Conservation (phyloP, 805 yeast species). For the Wickerhamiella spandovensis region DNA sequence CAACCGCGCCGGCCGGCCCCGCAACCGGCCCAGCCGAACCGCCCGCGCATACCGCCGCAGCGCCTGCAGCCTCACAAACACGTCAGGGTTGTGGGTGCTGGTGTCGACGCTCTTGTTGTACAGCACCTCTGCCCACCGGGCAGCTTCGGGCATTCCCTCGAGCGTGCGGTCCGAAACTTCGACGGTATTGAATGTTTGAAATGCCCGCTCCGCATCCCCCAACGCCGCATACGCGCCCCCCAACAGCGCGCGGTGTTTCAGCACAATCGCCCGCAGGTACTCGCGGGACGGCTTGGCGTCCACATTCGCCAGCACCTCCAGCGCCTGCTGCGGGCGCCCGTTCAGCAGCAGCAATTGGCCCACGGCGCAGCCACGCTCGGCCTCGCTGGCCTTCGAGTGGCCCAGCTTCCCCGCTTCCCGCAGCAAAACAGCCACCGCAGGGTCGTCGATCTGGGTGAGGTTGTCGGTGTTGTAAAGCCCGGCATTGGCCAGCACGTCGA, state of each 20-base stretch:
- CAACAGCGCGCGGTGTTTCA: slow-evolving; percentile 6
- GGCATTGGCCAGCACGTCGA: background rate
- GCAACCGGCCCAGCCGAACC: background rate
- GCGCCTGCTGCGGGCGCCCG: background rate
- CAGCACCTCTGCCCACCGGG: slow-evolving; percentile 6
- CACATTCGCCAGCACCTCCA: background rate
- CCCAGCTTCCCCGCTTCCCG: background rate
- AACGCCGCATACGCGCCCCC: slow-evolving; percentile 1
- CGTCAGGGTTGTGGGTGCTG: background rate
- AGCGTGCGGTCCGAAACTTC: slow-evolving; percentile 4
- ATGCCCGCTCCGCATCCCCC: background rate
- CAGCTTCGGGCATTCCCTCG: slow-evolving; percentile 6
- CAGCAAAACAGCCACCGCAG: background rate
- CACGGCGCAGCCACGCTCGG: background rate
- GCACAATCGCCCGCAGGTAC: slow-evolving; percentile 4
- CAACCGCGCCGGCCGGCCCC: background rate
- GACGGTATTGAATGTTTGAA: slow-evolving; percentile 2
- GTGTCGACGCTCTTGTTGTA: background rate
- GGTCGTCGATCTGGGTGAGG: background rate
- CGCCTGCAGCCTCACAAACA: background rate
- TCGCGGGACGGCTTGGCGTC: background rate
- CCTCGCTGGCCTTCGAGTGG: background rate
- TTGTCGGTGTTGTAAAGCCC: background rate
- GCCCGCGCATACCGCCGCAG: background rate
- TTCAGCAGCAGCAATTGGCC: background rate